Conservation (phyloP, 345 rosid genomes). For the Linum usitatissimum region DNA sequence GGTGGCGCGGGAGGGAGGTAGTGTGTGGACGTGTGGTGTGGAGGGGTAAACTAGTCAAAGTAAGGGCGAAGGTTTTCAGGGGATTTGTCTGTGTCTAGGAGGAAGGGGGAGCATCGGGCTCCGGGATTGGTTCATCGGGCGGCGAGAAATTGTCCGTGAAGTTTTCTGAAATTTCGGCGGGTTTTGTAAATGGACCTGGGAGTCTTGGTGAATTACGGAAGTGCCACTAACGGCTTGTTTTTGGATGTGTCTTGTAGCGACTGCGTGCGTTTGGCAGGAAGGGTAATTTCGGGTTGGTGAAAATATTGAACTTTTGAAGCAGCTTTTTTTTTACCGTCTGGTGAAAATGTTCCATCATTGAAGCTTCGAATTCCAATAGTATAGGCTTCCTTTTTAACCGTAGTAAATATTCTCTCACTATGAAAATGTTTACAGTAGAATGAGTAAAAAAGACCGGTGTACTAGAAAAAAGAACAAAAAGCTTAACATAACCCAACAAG, state of each 20-base stretch:
- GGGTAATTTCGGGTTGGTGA: background rate
- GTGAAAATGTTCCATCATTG: no score
- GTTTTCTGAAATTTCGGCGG: slow-evolving; percentile 23
- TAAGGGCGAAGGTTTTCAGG: background rate
- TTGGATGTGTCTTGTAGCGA: slow-evolving; percentile 9
- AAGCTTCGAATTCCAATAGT: no score
- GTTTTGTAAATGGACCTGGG: background rate
- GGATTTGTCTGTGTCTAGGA: background rate
- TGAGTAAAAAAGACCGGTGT: no score
- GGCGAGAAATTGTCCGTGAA: slow-evolving; percentile 12
- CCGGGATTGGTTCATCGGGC: slow-evolving; percentile 8
- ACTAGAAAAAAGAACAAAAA: no score
- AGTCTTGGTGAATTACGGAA: background rate
- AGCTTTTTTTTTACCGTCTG: no score
- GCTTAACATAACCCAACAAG: no score
- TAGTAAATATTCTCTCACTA: no score
- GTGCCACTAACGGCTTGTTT: slow-evolving; percentile 21
- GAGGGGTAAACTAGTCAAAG: slow-evolving; percentile 3
- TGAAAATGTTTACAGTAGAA: no score
- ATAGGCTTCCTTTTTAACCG: no score
- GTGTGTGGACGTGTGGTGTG: background rate
- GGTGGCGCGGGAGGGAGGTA: background rate
- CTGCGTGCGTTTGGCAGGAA: background rate
- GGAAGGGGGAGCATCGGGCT: slow-evolving; percentile 3
- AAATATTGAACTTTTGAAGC: no score